These are phyloP conservation scores for Plasmodium knowlesi DNA, from an alignment of 169 alveolate species.

Conservation along the genomic window DNA sequence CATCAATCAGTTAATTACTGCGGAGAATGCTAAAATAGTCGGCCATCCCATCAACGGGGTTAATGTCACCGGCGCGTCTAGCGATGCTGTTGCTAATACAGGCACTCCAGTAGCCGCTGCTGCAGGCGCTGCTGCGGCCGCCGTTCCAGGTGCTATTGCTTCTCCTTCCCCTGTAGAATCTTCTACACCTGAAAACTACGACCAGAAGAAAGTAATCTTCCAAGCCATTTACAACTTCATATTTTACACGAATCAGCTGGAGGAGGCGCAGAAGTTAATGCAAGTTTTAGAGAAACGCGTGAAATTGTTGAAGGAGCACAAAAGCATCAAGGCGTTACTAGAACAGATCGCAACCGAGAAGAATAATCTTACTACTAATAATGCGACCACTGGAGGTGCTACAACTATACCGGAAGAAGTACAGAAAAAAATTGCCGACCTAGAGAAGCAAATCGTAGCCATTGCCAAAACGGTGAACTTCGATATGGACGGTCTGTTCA, in stretches of 20 bases:
- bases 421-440: not conserved
- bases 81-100: not conserved
- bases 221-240: constrained; percentile 20
- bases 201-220: not conserved
- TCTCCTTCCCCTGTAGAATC: not conserved
- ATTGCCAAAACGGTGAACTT: constrained; percentile 46
- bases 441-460: not conserved
- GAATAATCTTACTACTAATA: not conserved
- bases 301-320: constrained; percentile 2
- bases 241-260: constrained; percentile 41
- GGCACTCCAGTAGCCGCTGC: too few relatives aligned
- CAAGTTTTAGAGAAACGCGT: constrained; percentile 21
- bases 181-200: not conserved
- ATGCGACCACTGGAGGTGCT: not conserved
- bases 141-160: too few relatives aligned
- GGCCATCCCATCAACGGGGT: not conserved
- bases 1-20: not conserved
- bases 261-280: constrained; percentile 27
- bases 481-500: constrained; percentile 20
- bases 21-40: not conserved
- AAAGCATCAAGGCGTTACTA: constrained; percentile 4
- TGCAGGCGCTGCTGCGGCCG: too few relatives aligned
- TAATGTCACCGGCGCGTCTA: too few relatives aligned
- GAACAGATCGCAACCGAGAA: not conserved
- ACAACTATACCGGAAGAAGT: not conserved